Evolutionary conservation across 2,329 filamentous ascomycete genomes (phyloP), one percentile per base, ranked within the genome.

Genomic region (Aspergillus sp.): DNA sequence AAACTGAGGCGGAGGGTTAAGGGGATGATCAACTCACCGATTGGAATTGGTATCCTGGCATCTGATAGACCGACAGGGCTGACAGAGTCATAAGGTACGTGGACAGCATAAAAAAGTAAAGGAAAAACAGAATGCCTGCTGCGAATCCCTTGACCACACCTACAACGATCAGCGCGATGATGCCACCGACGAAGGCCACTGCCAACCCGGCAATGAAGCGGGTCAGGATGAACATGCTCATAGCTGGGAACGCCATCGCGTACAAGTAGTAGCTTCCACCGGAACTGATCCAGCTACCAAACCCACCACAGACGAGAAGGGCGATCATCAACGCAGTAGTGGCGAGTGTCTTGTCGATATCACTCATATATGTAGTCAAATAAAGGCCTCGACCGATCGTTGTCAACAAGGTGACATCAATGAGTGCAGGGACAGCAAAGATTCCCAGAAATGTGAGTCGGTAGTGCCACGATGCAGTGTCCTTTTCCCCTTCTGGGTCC

Each of bases 261-360:
- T 80, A 77, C 5, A 87, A 78, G 63, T 88, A 88, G 70, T 86
- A 88, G 47, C 82, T 84, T 3, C 85, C 86, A 19, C 84, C 83
- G 54, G 83, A 85, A 15, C 83, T 83, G 38, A 87, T 85, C 84
- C 84, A 87, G 11, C 84, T 85, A 19, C 84, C 85, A 55, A 87
- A 83, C 4, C 82, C 85, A 42, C 85, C 84, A 10, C 83, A 85
- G 27, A 88, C 76, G 6, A 88, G 74, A 8, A 87, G 76, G 1
- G 84, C 82, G 8, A 84, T 81, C 76, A 88, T 82, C 32, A 88
- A 71, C 1, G 83, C 85, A 51, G 81, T 79, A 0, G 84, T 86
- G 1, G 84, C 84, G 19, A 82, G 76, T 58, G 82, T 78, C 25
- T 83, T 76, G 1, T 76, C 70, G 0, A 55, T 23, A 5, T 75